Evolutionary conservation across 148 eudicot species (phyloP).

Genomic region (Persicaria maculosa): DNA sequence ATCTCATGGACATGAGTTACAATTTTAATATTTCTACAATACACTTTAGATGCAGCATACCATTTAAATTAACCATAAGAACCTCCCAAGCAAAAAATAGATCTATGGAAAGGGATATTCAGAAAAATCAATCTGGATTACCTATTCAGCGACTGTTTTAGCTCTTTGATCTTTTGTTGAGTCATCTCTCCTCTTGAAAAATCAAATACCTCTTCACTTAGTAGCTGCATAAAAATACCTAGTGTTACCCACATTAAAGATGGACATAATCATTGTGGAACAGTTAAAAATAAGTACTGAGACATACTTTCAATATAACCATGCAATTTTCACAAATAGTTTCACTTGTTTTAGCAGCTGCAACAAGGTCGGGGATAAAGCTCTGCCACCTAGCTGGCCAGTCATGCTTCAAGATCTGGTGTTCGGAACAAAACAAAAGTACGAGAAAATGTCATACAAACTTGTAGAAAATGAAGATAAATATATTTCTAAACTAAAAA

Average conservation of each 20-base stretch:
- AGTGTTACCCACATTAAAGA: constrained; percentile 11
- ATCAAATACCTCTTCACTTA: constrained; percentile 98
- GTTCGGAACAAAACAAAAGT: neutral
- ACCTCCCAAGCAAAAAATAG: neutral
- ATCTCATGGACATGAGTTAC: neutral
- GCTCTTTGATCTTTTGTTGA: constrained; percentile 92
- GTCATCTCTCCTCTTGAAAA: constrained; percentile 99
- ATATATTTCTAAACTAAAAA: neutral
- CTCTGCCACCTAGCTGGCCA: constrained; percentile 97
- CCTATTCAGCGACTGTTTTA: constrained; percentile 94
- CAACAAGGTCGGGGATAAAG: constrained; percentile 89
- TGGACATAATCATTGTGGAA: neutral
- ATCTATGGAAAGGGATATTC: neutral
- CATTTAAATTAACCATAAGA: neutral
- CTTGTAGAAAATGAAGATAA: neutral
- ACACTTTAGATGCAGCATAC: neutral
- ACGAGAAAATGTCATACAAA: neutral
- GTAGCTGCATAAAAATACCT: constrained; percentile 39
- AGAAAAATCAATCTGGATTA: constrained; percentile 18
- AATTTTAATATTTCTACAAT: neutral
- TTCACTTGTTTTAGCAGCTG: constrained; percentile 94
- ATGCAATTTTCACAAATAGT: constrained; percentile 99
- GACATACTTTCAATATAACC: constrained; percentile 78
- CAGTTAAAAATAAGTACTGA: neutral
- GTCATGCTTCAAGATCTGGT: constrained; percentile 95